These are phyloP conservation scores for Trametes hirsuta DNA, from an alignment of 1,284 basidiomycete species.

Conservation along the genomic window DNA sequence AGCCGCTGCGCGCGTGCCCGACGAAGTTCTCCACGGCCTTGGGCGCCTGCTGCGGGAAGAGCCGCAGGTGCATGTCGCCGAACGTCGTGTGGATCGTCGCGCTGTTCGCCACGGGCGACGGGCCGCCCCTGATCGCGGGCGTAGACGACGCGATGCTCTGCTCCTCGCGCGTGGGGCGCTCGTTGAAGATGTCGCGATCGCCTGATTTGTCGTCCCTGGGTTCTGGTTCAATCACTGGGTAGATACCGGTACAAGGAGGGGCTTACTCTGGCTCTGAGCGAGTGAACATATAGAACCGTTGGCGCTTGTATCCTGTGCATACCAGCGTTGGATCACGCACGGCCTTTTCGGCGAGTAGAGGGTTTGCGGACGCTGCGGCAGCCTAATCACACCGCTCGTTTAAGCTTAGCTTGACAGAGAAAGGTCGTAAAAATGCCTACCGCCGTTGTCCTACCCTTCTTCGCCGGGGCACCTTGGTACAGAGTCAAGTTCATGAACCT, in stretches of 20 bases:
- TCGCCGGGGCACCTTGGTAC: conserved; percentile 93
- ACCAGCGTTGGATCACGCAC: conserved; percentile 91
- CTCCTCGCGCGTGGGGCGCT: conserved; percentile 95
- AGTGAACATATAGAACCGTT: conserved; percentile 97
- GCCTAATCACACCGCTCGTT: conserved; percentile 50
- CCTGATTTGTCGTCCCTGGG: conserved; percentile 81
- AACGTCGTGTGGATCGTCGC: conserved; percentile 95
- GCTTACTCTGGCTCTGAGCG: conserved; percentile 88
- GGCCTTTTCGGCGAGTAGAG: conserved; percentile 84
- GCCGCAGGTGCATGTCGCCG: conserved; percentile 91
- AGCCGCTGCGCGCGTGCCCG: conserved; percentile 89
- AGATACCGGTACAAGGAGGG: not conserved
- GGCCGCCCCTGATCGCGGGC: conserved; percentile 53
- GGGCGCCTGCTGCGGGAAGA: conserved; percentile 92
- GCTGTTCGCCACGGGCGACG: conserved; percentile 69
- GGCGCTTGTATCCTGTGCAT: conserved; percentile 91
- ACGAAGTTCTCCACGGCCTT: conserved; percentile 98
- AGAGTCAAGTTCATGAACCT: conserved; percentile 89
- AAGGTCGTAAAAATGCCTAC: conserved; percentile 45
- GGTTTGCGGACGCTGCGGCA: conserved; percentile 95
- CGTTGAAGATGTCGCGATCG: conserved; percentile 98
- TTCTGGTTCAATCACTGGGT: not conserved
- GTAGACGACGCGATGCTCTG: conserved; percentile 84
- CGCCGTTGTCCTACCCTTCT: conserved; percentile 83
- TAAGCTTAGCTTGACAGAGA: too few species aligned